These are phyloP conservation scores for Spathaspora boniae DNA, from an alignment of 805 yeast genomes.

Conservation along the genomic window DNA sequence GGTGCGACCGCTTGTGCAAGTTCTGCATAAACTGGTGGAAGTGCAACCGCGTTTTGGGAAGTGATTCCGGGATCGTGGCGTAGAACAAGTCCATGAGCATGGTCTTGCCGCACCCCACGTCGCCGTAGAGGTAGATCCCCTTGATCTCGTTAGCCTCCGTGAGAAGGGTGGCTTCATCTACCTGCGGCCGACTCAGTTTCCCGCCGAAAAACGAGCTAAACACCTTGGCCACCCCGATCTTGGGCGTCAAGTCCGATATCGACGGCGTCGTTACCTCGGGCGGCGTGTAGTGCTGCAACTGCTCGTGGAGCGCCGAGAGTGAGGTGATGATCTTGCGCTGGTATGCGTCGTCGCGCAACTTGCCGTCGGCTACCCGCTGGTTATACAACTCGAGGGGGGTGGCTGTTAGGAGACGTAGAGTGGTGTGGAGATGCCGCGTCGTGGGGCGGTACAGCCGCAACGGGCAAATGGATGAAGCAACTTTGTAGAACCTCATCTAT, in stretches of 20 bases:
- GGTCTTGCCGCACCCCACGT: constrained; percentile 98
- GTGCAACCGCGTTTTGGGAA: constrained; percentile 79
- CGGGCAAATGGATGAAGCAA: no score
- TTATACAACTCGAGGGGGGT: constrained; percentile 55
- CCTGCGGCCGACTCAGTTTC: constrained; percentile 1
- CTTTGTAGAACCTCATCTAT: no score
- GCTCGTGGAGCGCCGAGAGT: constrained; percentile 56
- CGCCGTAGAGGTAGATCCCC: constrained; percentile 93
- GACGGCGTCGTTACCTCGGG: constrained; percentile 55
- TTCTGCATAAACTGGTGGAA: constrained; percentile 97
- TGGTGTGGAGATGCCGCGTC: no score
- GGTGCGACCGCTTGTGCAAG: constrained; percentile 83
- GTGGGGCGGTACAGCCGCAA: not conserved
- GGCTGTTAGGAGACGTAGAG: no score
- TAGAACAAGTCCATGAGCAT: constrained; percentile 97
- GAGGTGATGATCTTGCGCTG: constrained; percentile 71
- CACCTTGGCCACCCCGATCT: constrained; percentile 39
- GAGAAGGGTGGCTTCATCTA: constrained; percentile 1
- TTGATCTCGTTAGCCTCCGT: constrained; percentile 37
- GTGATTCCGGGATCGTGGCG: constrained; percentile 70
- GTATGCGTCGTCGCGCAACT: constrained; percentile 67
- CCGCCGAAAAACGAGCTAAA: constrained; percentile 20
- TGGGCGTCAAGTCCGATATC: constrained; percentile 49
- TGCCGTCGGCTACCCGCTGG: constrained; percentile 43
- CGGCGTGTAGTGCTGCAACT: constrained; percentile 56